These are phyloP conservation scores for Trichoderma gracile DNA, from an alignment of 2,329 filamentous ascomycete genomes.

Conservation along the genomic window DNA sequence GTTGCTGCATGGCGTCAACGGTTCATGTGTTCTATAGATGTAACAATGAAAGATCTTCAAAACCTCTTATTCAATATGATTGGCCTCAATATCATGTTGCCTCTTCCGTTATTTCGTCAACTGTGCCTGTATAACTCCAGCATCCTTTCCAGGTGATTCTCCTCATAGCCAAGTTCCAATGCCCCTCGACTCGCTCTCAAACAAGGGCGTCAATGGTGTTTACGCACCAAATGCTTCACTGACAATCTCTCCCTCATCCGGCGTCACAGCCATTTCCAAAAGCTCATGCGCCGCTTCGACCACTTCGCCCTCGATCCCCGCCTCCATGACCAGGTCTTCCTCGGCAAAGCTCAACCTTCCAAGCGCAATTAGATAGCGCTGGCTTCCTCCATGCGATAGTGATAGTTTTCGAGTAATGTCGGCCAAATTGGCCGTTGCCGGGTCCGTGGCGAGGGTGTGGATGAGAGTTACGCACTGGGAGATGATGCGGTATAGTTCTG, in stretches of 20 bases:
- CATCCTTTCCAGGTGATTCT: no score
- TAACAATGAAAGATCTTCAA: no score
- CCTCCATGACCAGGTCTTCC: slow-evolving; percentile 76
- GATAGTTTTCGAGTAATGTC: slow-evolving; percentile 73
- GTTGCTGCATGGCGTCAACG: no score
- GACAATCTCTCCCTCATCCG: slow-evolving; percentile 60
- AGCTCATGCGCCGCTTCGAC: slow-evolving; percentile 80
- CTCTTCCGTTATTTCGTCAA: no score
- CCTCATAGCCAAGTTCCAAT: no score
- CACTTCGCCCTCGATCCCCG: slow-evolving; percentile 73
- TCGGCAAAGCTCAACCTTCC: slow-evolving; percentile 82
- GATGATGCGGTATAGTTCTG: slow-evolving; percentile 48
- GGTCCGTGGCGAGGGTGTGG: slow-evolving; percentile 54
- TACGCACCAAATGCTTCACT: slow-evolving; percentile 45
- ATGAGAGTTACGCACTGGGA: slow-evolving; percentile 51
- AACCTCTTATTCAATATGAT: no score
- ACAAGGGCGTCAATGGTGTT: no score
- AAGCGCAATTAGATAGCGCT: slow-evolving; percentile 79
- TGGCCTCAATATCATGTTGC: no score
- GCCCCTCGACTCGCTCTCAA: no score
- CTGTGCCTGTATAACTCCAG: no score
- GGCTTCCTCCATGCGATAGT: slow-evolving; percentile 68
- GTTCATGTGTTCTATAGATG: no score
- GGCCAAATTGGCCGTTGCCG: slow-evolving; percentile 46
- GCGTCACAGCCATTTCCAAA: slow-evolving; percentile 76